phyloP scores from a whole-genome alignment of 257 asterid species.

The Nyctanthes arbortristis region DNA sequence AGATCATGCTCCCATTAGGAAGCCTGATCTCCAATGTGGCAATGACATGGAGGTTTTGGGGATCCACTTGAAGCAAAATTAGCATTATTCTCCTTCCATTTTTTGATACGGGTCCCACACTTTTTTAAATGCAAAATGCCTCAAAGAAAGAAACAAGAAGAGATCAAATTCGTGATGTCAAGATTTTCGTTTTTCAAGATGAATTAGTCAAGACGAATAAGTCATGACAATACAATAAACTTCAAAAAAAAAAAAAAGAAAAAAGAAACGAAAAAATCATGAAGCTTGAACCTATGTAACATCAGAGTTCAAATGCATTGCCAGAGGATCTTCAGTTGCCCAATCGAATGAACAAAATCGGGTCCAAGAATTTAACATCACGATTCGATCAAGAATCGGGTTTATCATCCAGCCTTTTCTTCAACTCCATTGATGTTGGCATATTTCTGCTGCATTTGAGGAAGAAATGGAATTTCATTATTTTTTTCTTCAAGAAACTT shows the following conservation, averaged over 20 bases:
- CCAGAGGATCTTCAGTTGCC: slow-evolving; percentile 9
- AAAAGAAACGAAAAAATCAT: not conserved
- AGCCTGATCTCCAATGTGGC: too few species aligned
- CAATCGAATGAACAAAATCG: not conserved
- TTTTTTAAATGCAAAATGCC: too few species aligned
- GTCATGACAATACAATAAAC: not conserved
- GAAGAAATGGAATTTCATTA: too few species aligned
- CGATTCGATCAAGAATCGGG: not conserved
- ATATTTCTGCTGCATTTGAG: too few species aligned
- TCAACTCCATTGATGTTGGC: not conserved
- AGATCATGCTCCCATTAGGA: too few species aligned
- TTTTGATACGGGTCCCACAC: too few species aligned
- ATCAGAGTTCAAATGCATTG: not conserved
- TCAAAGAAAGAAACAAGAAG: not conserved
- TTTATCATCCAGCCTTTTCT: not conserved
- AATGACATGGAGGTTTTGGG: too few species aligned
- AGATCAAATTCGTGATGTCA: not conserved
- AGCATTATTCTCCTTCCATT: too few species aligned
- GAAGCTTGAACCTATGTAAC: not conserved
- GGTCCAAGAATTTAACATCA: not conserved
- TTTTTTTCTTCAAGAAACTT: too few species aligned
- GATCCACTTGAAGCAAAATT: too few species aligned
- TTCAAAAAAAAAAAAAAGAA: not conserved
- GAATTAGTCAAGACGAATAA: too few species aligned
- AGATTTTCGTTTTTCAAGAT: not conserved